Evolutionary conservation across 169 alveolate species (phyloP).

Genomic region (Perkinsus chesapeaki): DNA sequence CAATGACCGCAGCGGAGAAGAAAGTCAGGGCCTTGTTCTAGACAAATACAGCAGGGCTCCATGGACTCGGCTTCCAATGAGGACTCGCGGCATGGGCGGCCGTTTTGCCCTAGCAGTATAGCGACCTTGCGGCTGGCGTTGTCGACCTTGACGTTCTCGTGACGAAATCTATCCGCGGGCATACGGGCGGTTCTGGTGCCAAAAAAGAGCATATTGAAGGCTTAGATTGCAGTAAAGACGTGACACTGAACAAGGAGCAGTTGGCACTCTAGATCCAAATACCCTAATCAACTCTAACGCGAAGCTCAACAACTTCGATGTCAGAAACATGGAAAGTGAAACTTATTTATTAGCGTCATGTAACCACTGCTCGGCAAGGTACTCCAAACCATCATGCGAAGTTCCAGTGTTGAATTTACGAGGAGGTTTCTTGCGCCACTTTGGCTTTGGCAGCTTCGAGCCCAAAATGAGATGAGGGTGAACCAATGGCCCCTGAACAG

Average conservation of each 20-base stretch:
- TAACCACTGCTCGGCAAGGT: background rate
- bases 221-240: background rate
- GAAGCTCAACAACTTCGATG: background rate
- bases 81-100: slow-evolving; percentile 1
- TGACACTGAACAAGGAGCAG: too few relatives aligned
- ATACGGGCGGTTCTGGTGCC: background rate
- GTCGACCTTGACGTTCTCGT: background rate
- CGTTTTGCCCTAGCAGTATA: background rate
- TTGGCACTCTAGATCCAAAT: background rate
- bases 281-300: background rate
- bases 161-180: background rate
- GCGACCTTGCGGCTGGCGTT: background rate
- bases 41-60: background rate
- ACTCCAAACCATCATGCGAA: background rate
- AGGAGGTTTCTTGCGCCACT: background rate
- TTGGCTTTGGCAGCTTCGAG: background rate
- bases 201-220: background rate
- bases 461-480: background rate
- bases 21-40: background rate
- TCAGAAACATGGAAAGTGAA: background rate
- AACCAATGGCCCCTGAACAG: background rate
- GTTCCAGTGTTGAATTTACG: background rate
- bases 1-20: background rate
- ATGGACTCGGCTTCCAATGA: background rate
- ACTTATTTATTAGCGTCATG: background rate